Base-by-base conservation (phyloP, 345 rosid species). In the Salix arbutifolia region DNA sequence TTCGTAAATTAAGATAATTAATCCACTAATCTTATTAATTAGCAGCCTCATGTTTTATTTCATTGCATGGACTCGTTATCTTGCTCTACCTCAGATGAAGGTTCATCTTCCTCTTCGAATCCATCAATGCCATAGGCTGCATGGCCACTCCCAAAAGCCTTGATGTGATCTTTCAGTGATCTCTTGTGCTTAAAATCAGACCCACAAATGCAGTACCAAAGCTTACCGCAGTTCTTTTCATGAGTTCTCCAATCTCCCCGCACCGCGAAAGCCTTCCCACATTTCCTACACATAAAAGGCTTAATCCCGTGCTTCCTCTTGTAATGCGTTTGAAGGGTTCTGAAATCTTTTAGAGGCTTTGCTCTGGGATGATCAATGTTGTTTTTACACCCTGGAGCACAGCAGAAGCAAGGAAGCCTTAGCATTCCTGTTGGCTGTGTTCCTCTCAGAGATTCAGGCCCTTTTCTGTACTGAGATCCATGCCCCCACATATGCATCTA, bases 201-300 rank as follows among this genome's bases (percentile, higher is more conserved):
- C 8, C 91, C 91, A 76, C 91, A 88, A 64, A 73, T 80, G 78
- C 91, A 88, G 67, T 86, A 88, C 91, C 91, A 88, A 42, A 88
- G 88, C 86, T 86, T 88, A 10, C 91, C 91, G 42, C 94, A 88
- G 52, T 90, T 90, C 86, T 90, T 90, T 78, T 90, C 94, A 50
- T 90, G 91, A 68, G 94, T 90, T 53, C 94, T 86, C 94, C 94
- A 90, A 76, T 88, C 94, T 16, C 94, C 94, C 56, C 89, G 84
- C 37, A 88, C 91, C 0, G 94, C 90, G 18, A 90, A 90, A 1
- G 91, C 87, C 84, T 90, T 90, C 19, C 89, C 87, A n/a, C 94
- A 90, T 79, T 90, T 88, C 42, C 94, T 78, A 79, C 94, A 90
- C 90, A 90, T 88, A 72, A 90, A 90, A 19, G 90, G 92, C 84